Evolutionary conservation across 164 flowering plant species (phyloP).

Genomic region (Hamamelis virginiana): DNA sequence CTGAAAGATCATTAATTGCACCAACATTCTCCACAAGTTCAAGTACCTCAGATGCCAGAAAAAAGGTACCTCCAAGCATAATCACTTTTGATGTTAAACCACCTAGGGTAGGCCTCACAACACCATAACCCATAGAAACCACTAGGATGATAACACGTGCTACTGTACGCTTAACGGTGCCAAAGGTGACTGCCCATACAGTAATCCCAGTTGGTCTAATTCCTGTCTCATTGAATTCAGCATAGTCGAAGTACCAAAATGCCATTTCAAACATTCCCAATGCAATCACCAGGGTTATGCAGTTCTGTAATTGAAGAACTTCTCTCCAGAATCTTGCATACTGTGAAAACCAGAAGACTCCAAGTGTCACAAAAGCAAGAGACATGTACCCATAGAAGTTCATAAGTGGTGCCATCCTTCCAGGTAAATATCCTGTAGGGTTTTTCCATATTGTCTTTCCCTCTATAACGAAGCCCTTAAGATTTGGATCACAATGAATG

Average conservation of each 20-base stretch:
- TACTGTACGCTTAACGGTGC: constrained; percentile 77
- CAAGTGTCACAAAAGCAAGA: constrained; percentile 79
- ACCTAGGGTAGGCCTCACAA: constrained; percentile 94
- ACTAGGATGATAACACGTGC: constrained; percentile 81
- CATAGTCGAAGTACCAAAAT: constrained; percentile 93
- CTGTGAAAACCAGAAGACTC: constrained; percentile 93
- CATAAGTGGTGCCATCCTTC: constrained; percentile 98
- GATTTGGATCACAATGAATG: constrained; percentile 79
- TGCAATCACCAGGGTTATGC: constrained; percentile 85
- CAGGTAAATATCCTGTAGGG: constrained; percentile 94
- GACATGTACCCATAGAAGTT: constrained; percentile 93
- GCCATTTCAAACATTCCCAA: constrained; percentile 98
- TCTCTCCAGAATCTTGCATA: constrained; percentile 95
- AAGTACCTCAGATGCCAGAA: constrained; percentile 88
- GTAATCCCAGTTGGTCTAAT: constrained; percentile 84
- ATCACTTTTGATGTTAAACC: constrained; percentile 95
- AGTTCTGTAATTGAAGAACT: constrained; percentile 82
- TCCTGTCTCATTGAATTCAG: constrained; percentile 83
- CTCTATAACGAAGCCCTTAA: constrained; percentile 61
- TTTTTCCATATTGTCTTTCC: constrained; percentile 97
- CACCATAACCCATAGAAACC: constrained; percentile 99
- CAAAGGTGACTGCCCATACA: constrained; percentile 94
- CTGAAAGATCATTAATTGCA: constrained; percentile 82
- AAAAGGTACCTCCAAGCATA: constrained; percentile 88
- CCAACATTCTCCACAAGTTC: constrained; percentile 95